Percentiles rank a stretch among this genome's conserved stretches.
These are phyloP conservation scores for Chlorella sorokiniana DNA, from an alignment of 139 green algal species.

Conservation along the genomic window DNA sequence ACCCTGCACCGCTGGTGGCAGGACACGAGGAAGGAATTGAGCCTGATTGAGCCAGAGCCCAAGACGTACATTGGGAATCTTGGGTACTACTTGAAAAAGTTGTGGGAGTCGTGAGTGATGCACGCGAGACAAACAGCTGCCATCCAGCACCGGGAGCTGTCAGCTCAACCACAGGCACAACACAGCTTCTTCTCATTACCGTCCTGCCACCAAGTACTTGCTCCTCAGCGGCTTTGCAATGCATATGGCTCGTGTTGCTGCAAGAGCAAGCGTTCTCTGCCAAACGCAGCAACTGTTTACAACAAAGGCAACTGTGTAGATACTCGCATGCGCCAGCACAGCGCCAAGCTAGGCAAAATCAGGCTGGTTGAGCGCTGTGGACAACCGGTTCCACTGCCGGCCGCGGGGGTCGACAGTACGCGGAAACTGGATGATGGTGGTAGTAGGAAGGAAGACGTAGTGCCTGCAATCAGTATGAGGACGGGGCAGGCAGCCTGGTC, in stretches of 20 bases:
- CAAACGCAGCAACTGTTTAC: not conserved
- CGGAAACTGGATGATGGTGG: conserved; percentile 78
- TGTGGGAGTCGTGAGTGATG: too few relatives aligned
- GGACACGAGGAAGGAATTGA: too few relatives aligned
- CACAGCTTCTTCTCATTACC: not conserved
- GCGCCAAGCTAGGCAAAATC: conserved; percentile 49
- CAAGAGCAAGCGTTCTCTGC: too few relatives aligned
- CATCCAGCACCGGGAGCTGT: too few relatives aligned
- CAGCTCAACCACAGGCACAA: not conserved
- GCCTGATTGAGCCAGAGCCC: too few relatives aligned
- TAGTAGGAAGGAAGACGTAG: conserved; percentile 89
- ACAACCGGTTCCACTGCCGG: conserved; percentile 64
- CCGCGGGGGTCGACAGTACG: conserved; percentile 55
- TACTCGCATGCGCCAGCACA: not conserved
- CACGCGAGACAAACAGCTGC: too few relatives aligned
- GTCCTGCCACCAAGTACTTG: not conserved
- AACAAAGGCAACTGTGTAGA: not conserved
- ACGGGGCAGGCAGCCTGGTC: not conserved
- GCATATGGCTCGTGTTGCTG: too few relatives aligned
- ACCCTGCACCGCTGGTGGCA: too few relatives aligned
- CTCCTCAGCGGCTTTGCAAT: too few relatives aligned
- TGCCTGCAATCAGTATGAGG: conserved; percentile 62
- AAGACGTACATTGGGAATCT: too few relatives aligned
- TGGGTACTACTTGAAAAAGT: too few relatives aligned
- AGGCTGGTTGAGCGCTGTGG: conserved; percentile 82